Base-by-base conservation (phyloP, 2,329 filamentous ascomycete species). In the Colletotrichum brevisporum region DNA sequence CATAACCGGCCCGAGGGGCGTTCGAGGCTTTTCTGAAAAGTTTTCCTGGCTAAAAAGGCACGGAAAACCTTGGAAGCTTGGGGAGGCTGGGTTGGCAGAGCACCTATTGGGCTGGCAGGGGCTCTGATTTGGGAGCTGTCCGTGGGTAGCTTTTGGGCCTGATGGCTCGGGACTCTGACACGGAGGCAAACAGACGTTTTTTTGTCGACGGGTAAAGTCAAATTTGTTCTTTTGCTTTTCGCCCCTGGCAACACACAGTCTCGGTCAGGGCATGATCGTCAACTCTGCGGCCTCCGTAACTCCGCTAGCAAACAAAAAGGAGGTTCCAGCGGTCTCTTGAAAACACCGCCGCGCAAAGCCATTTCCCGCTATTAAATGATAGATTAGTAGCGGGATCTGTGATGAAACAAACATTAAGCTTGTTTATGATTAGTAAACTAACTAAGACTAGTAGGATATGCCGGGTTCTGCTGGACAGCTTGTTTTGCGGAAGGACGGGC, bases 121-220 rank as follows among this genome's bases (percentile, higher is more conserved):
- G 12, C 24, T 43, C 63, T 39, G 45, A 64, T 58, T 64, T n/a
- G 12, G 36, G 8, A 15, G 53, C 45, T n/a, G 65, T 68, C 65
- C 10, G 60, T 68, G 65, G 39, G 53, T 24, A 48, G 53, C 31
- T 31, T 64, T 58, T 67, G 43, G 8, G 51, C 10, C 15, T n/a
- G n/a, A 16, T n/a, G 18, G 12, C 13, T 21, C 6, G 26, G 27
- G 36, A 47, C 43, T n/a, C 10, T 21, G 48, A 43, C n/a, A 31
- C 43, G 4, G 26, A 43, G 36, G 36, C 8, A 16, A 43, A n/a
- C 18, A 5, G 16, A 18, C 26, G 24, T 21, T 12, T 6, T 6
- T 5, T 18, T 36, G 31, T 36, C 31, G 31, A 36, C 31, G 31
- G 31, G 26, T 13, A 31, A 51, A 59, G 13, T 43, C 41, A 43